Evolutionary conservation across 2,329 filamentous ascomycete genomes (phyloP).

Genomic region (Graphilbum sp.): DNA sequence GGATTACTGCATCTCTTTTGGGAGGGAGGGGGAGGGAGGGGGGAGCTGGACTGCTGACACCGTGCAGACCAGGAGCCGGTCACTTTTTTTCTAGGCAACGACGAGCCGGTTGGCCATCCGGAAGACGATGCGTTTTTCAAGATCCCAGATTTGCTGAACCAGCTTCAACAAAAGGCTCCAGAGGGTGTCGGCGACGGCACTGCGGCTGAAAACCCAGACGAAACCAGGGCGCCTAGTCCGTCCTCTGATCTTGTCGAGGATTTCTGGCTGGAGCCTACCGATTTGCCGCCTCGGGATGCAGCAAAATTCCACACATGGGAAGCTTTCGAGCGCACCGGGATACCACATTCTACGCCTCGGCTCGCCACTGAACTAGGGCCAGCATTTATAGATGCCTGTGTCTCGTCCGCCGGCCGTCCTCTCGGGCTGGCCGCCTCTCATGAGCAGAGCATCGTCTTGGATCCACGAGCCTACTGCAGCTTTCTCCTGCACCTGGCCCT

Average conservation of each 20-base stretch:
- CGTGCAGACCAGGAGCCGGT: neutral
- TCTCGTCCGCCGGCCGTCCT: slow-evolving; percentile 26
- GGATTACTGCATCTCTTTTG: neutral
- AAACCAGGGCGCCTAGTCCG: neutral
- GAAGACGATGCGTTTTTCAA: slow-evolving; percentile 25
- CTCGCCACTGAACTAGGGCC: slow-evolving; percentile 57
- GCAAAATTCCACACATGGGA: slow-evolving; percentile 53
- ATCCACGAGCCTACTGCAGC: slow-evolving; percentile 30
- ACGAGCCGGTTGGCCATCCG: neutral
- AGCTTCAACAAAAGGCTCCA: neutral
- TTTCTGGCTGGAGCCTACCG: slow-evolving; percentile 30
- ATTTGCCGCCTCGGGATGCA: slow-evolving; percentile 11
- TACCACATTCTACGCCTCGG: slow-evolving; percentile 21
- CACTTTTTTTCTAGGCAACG: neutral
- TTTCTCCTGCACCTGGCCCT: slow-evolving; percentile 51
- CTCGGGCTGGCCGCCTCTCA: slow-evolving; percentile 19
- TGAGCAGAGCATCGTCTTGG: slow-evolving; percentile 23
- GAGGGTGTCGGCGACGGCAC: neutral
- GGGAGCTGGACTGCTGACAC: too few species aligned
- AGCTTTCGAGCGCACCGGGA: slow-evolving; percentile 32
- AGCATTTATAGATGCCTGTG: slow-evolving; percentile 46
- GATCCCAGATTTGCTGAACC: slow-evolving; percentile 17
- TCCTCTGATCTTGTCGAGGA: slow-evolving; percentile 14
- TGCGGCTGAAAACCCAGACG: neutral
- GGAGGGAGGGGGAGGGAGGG: too few species aligned